phyloP scores from a whole-genome alignment of 176 grass and related monocot species.

The Oryza glumipatula region DNA sequence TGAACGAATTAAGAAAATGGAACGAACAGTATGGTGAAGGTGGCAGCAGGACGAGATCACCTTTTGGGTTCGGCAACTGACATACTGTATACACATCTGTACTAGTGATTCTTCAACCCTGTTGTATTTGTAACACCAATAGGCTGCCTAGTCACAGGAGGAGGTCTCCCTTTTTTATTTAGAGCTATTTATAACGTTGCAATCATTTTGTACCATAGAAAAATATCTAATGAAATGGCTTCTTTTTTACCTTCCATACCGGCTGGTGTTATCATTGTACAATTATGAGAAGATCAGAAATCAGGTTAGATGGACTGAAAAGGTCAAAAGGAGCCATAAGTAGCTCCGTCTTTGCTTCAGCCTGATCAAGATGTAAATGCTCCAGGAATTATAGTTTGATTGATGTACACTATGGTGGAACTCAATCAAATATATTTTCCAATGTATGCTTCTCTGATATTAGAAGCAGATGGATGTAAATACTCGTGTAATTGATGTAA shows the following conservation, averaged over 20 bases:
- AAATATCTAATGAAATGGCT: conserved; percentile 22
- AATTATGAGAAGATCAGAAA: neutral
- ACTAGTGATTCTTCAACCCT: conserved; percentile 6
- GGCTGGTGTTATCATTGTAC: neutral
- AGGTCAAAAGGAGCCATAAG: conserved; percentile 25
- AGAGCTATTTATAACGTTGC: conserved; percentile 39
- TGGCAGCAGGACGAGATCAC: conserved; percentile 73
- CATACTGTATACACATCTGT: neutral
- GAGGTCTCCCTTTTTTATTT: conserved; percentile 8
- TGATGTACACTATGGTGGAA: neutral
- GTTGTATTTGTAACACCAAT: conserved; percentile 42
- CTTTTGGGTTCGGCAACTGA: conserved; percentile 88
- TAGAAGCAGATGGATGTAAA: neutral
- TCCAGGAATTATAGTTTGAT: neutral
- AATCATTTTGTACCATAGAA: conserved; percentile 31
- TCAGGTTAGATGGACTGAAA: neutral
- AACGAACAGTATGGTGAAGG: conserved; percentile 96
- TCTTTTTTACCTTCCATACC: conserved; percentile 1
- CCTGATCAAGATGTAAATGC: conserved; percentile 8
- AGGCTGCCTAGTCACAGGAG: conserved; percentile 19
- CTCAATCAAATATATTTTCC: neutral
- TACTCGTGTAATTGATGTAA: neutral
- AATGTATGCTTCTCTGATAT: neutral
- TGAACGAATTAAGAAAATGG: conserved; percentile 97
- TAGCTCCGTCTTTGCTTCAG: neutral